Conservation (phyloP, 31 red algal genomes). For the Endocladia muricata region DNA sequence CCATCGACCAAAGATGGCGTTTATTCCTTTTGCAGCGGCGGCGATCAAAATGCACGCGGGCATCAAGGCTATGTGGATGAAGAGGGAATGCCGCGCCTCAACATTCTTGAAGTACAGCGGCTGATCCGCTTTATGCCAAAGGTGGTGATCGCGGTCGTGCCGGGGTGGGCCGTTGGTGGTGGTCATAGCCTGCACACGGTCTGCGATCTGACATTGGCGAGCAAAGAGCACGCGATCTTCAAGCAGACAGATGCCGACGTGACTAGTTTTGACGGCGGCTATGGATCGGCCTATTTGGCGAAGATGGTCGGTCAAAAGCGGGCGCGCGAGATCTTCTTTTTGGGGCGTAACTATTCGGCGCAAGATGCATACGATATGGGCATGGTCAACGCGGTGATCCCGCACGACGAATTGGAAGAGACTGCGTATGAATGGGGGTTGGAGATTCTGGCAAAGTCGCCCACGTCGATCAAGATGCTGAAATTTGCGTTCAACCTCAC, state of each 20-base stretch:
- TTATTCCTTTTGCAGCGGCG: constrained; percentile 37
- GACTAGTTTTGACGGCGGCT: constrained; percentile 51
- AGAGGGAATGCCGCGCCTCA: not conserved
- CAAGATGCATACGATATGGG: constrained; percentile 12
- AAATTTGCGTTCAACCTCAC: constrained; percentile 37
- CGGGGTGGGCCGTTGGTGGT: constrained; percentile 66
- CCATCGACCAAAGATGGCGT: constrained; percentile 28
- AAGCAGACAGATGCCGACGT: constrained; percentile 52
- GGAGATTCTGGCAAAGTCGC: constrained; percentile 43
- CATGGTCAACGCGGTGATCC: constrained; percentile 40
- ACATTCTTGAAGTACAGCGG: constrained; percentile 48
- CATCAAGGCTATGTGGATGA: constrained; percentile 16
- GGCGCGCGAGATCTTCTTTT: constrained; percentile 44
- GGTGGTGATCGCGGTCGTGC: constrained; percentile 52
- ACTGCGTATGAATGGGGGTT: constrained; percentile 11
- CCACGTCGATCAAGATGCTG: constrained; percentile 13
- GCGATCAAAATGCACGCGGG: constrained; percentile 34
- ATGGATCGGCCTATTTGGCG: constrained; percentile 37
- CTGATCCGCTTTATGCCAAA: constrained; percentile 58
- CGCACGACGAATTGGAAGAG: constrained; percentile 23
- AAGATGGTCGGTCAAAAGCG: constrained; percentile 40
- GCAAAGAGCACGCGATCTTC: constrained; percentile 47
- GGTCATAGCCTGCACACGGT: constrained; percentile 69
- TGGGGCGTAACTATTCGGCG: constrained; percentile 23
- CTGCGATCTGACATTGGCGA: constrained; percentile 63